Evolutionary conservation across 192 early-diverging fungal species (phyloP).

Genomic region (Backusella luteola): DNA sequence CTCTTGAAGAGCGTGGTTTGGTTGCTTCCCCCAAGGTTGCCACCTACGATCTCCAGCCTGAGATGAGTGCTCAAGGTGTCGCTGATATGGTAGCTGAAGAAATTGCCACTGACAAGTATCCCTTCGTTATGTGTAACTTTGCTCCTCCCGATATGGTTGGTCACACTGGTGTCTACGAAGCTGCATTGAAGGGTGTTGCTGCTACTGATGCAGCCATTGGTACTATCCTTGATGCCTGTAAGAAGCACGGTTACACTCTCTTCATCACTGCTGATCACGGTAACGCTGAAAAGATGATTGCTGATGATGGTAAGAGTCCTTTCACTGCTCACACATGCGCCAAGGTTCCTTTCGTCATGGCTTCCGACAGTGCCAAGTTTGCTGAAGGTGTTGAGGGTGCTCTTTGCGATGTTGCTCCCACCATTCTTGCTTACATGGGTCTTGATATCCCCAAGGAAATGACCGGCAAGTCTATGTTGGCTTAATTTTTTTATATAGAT

Average conservation of each 20-base stretch:
- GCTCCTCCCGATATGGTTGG: constrained; percentile 98
- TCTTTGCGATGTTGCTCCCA: constrained; percentile 97
- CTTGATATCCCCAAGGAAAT: constrained; percentile 93
- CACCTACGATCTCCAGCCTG: constrained; percentile 96
- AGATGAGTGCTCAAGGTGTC: constrained; percentile 90
- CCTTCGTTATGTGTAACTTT: constrained; percentile 99
- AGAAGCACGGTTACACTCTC: constrained; percentile 81
- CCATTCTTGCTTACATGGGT: constrained; percentile 90
- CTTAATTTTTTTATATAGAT: constrained; percentile 8
- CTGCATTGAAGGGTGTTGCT: constrained; percentile 83
- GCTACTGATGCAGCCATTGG: constrained; percentile 97
- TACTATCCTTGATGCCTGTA: constrained; percentile 89
- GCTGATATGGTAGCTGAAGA: constrained; percentile 88
- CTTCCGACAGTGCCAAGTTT: constrained; percentile 55
- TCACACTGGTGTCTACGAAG: constrained; percentile 95
- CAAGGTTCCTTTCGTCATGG: constrained; percentile 93
- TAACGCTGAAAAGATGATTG: constrained; percentile 98
- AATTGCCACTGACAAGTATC: constrained; percentile 75
- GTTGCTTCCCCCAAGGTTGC: constrained; percentile 93
- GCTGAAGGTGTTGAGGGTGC: constrained; percentile 58
- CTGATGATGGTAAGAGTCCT: constrained; percentile 77
- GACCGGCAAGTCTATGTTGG: constrained; percentile 77
- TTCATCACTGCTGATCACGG: constrained; percentile 99
- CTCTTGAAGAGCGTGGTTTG: constrained; percentile 84
- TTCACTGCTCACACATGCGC: constrained; percentile 96